Conservation (phyloP, 176 grass and related monocot species). For the Echinochloa phyllopogon region DNA sequence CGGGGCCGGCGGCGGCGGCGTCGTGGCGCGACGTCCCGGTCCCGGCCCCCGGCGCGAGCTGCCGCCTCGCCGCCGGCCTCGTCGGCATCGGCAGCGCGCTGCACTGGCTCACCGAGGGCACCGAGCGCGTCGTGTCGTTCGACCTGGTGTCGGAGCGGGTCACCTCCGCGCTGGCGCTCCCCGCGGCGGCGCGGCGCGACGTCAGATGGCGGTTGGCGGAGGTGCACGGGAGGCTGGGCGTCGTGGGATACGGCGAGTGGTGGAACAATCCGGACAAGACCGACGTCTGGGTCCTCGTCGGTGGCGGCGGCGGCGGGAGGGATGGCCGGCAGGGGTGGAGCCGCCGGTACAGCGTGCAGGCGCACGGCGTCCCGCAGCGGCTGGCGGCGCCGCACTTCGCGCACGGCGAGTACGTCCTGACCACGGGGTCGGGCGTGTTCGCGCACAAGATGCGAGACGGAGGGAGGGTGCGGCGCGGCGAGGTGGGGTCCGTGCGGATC, state of each 20-base stretch:
- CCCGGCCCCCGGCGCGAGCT: neutral
- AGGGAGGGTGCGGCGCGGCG: no score
- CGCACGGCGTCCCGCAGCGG: neutral
- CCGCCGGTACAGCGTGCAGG: neutral
- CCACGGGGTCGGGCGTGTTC: no score
- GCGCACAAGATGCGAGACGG: no score
- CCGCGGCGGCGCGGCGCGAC: neutral
- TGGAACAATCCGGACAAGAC: neutral
- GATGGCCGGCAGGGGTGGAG: no score
- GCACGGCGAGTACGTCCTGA: neutral
- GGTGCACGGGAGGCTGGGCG: neutral
- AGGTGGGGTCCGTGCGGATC: no score
- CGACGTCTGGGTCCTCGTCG: neutral
- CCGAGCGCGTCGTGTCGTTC: slow-evolving; percentile 3
- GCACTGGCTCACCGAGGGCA: neutral
- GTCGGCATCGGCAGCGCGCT: neutral
- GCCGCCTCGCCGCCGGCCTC: neutral
- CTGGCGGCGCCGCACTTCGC: neutral
- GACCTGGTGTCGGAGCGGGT: neutral
- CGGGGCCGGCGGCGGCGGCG: neutral
- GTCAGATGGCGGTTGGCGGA: neutral
- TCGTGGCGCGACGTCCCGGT: neutral
- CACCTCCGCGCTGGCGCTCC: neutral
- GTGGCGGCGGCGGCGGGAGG: no score
- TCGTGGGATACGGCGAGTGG: neutral